Conservation (phyloP, 805 yeast genomes). For the Saccharomycopsis olivae region DNA sequence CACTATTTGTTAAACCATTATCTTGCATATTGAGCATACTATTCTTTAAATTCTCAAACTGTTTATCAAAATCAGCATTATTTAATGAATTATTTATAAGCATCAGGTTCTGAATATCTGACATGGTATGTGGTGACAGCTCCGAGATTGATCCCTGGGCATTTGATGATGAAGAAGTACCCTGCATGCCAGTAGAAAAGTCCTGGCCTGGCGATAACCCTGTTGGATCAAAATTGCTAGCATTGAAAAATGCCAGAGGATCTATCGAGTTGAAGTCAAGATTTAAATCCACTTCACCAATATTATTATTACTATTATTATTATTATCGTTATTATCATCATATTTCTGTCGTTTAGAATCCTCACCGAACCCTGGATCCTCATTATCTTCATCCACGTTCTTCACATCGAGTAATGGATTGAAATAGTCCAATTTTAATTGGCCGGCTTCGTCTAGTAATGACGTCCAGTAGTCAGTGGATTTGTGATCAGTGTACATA, state of each 20-base stretch:
- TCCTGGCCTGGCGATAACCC: not conserved
- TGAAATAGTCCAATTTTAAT: slow-evolving; percentile 23
- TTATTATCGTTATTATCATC: not conserved
- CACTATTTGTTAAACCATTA: not conserved
- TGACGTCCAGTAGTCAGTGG: slow-evolving; percentile 20
- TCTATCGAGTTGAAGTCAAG: not conserved
- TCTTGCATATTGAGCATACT: not conserved
- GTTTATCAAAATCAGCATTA: not conserved
- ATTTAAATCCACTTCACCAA: not conserved
- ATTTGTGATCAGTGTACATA: slow-evolving; percentile 1
- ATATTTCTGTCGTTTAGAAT: not conserved
- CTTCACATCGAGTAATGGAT: slow-evolving; percentile 19
- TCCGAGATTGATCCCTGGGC: too few species aligned
- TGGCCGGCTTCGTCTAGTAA: slow-evolving; percentile 22
- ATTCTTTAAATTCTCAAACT: not conserved
- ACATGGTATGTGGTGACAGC: not conserved
- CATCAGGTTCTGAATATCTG: not conserved
- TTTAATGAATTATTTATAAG: not conserved
- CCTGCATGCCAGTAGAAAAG: too few species aligned
- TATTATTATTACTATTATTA: not conserved
- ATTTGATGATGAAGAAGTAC: too few species aligned
- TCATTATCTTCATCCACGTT: not conserved
- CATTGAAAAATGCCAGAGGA: not conserved
- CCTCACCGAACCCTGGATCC: not conserved
- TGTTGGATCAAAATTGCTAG: not conserved